Evolutionary conservation across 192 early-diverging fungal species (phyloP).

Genomic region (Bifiguratus adelaidae): DNA sequence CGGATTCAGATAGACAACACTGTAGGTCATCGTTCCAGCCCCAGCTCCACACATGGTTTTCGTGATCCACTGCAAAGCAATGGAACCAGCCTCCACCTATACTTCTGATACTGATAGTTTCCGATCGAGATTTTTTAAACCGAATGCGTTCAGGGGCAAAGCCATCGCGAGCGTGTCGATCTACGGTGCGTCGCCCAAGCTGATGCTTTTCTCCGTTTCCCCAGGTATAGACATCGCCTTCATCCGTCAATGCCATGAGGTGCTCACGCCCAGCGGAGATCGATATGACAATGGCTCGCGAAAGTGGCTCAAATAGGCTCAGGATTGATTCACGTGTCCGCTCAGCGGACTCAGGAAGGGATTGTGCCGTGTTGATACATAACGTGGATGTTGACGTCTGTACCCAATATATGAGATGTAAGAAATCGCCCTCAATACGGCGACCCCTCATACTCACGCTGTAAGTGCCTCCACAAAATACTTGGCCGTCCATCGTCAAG

Average conservation of each 20-base stretch:
- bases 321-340: slow-evolving; percentile 71
- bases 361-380: not conserved
- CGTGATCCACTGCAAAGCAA: slow-evolving; percentile 67
- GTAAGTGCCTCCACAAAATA: slow-evolving; percentile 88
- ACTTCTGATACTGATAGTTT: slow-evolving; percentile 39
- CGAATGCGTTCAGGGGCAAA: slow-evolving; percentile 43
- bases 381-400: not conserved
- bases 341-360: slow-evolving; percentile 47
- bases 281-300: slow-evolving; percentile 50
- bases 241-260: slow-evolving; percentile 56
- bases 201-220: slow-evolving; percentile 85
- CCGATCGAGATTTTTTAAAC: slow-evolving; percentile 30
- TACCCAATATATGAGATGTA: not conserved
- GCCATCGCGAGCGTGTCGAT: slow-evolving; percentile 57
- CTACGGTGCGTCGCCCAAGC: slow-evolving; percentile 71
- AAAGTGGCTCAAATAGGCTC: slow-evolving; percentile 41
- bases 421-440: not conserved
- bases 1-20: slow-evolving; percentile 48
- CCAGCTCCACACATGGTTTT: slow-evolving; percentile 63
- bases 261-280: slow-evolving; percentile 83
- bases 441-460: slow-evolving; percentile 13
- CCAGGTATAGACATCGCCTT: slow-evolving; percentile 81
- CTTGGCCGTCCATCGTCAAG: slow-evolving; percentile 60
- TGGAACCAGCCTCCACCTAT: slow-evolving; percentile 81
- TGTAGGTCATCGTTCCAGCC: slow-evolving; percentile 90